Conservation (phyloP, 208 protist species). For the Acanthamoeba rhysodes region DNA sequence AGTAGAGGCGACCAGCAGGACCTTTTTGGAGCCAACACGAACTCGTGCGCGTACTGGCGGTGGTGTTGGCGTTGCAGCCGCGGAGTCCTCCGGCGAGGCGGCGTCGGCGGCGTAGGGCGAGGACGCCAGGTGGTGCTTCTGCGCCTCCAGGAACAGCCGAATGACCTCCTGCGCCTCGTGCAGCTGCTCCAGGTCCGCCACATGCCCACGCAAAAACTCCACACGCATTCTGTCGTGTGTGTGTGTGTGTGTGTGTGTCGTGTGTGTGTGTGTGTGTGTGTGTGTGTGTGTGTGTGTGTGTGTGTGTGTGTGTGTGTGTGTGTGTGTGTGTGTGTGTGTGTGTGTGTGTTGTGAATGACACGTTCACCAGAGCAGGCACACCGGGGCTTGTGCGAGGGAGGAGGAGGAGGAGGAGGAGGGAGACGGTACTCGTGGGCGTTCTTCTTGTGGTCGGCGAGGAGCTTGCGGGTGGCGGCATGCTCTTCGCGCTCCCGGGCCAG, state of each 20-base stretch:
- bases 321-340: too few species aligned
- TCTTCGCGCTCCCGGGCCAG: conserved; percentile 31
- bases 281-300: too few species aligned
- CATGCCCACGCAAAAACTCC: not conserved
- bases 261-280: too few species aligned
- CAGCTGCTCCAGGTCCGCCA: conserved; percentile 34
- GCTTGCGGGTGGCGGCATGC: not conserved
- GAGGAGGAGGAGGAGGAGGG: not conserved
- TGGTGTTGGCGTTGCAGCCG: too few species aligned
- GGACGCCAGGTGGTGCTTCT: conserved; percentile 18
- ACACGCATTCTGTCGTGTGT: not conserved
- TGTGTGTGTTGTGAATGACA: too few species aligned
- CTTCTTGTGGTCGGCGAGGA: conserved; percentile 30
- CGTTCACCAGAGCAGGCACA: too few species aligned
- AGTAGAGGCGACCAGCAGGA: too few species aligned
- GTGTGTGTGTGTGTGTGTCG: not conserved
- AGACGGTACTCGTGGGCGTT: conserved; percentile 1
- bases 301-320: too few species aligned
- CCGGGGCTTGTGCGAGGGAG: too few species aligned
- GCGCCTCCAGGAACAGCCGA: conserved; percentile 45
- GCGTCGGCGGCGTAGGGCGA: not conserved
- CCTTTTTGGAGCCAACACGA: too few species aligned
- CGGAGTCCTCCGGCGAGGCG: not conserved
- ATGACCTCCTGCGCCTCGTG: conserved; percentile 60
- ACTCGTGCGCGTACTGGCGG: too few species aligned